Percentiles rank a stretch among this genome's conserved stretches.
Evolutionary conservation across 192 early-diverging fungal species (phyloP).

Genomic region (Umbelopsis ramanniana): DNA sequence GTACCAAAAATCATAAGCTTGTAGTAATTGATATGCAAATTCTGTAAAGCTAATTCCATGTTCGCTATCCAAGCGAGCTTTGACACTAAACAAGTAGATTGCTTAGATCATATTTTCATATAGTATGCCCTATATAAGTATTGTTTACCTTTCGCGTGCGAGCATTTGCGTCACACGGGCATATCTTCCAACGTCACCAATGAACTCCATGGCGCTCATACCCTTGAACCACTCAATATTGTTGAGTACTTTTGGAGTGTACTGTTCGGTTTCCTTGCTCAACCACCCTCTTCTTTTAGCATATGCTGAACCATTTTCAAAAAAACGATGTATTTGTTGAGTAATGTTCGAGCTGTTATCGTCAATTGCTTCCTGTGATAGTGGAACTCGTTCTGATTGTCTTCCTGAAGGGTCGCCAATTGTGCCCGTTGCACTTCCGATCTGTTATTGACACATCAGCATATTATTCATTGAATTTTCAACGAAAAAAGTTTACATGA

Average conservation of each 20-base stretch:
- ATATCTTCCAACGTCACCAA: conserved; percentile 79
- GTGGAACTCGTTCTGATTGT: conserved; percentile 74
- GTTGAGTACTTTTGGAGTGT: conserved; percentile 65
- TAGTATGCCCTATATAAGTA: neutral
- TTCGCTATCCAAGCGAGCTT: conserved; percentile 72
- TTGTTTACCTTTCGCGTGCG: conserved; percentile 72
- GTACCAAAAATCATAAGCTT: conserved; percentile 93
- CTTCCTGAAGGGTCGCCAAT: conserved; percentile 95
- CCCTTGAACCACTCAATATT: conserved; percentile 82
- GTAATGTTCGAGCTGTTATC: conserved; percentile 72
- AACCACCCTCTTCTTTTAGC: conserved; percentile 44
- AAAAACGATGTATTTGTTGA: conserved; percentile 73
- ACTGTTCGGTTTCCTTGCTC: neutral
- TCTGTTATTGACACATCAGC: conserved; percentile 34
- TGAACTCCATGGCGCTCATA: conserved; percentile 77
- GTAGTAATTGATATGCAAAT: conserved; percentile 94
- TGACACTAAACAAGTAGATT: conserved; percentile 61
- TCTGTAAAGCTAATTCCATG: conserved; percentile 96
- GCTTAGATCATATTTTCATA: neutral
- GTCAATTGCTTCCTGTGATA: conserved; percentile 59
- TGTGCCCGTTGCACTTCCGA: conserved; percentile 88
- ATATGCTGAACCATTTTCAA: conserved; percentile 55
- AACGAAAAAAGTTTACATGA: neutral
- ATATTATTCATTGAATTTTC: neutral
- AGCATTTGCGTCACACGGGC: conserved; percentile 86